Base-by-base conservation (phyloP, 257 asterid species). In the Ballota nigra region DNA sequence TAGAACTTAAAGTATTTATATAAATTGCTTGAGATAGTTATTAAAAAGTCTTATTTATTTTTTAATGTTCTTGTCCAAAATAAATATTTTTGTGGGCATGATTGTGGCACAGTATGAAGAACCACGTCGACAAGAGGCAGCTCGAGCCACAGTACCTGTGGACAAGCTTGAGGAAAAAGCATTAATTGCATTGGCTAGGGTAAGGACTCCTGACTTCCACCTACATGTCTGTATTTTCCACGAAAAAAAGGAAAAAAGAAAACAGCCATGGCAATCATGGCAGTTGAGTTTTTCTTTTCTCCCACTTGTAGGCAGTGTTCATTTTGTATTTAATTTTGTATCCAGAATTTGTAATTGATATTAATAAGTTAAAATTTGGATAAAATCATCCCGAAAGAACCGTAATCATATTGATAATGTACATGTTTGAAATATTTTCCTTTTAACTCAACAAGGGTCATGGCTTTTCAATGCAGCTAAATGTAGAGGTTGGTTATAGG, bases 121-220 rank as follows among this genome's bases (percentile, higher is more conserved):
- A 70, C 86, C 87, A 20, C 80, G 80, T 73, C 82, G 89, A 26
- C 96, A 91, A 74, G 95, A 89, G 76, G 91, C 79, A 22, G 98
- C 96, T 75, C 86, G 89, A 36, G 88, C 82, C 73, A 87, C 96
- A 2, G 97, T 91, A 29, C 92, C 96, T 36, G 76, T 79, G 77
- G 98, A 89, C 68, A 89, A 81, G 80, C 95, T 94, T 73, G 97
- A 89, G 89, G 98, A 93, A 84, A 93, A 93, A 79, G 92, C 98
- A 65, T 23, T 77, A 79, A 81, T 94, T 78, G 83, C 96, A 36
- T 81, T 94, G 86, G 97, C 97, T 68, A 91, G 97, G 91, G 97
- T 91, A 78, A 78, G 86, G 19, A 3, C 70, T 75, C 72, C 69
- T 69, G 65, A 61, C 78, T 77, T 41, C 45, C 19, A 71, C 68